Percentiles rank a stretch among this genome's conserved stretches.
Evolutionary conservation across 2,329 filamentous ascomycete genomes (phyloP).

Genomic region (Clonostachys solani): DNA sequence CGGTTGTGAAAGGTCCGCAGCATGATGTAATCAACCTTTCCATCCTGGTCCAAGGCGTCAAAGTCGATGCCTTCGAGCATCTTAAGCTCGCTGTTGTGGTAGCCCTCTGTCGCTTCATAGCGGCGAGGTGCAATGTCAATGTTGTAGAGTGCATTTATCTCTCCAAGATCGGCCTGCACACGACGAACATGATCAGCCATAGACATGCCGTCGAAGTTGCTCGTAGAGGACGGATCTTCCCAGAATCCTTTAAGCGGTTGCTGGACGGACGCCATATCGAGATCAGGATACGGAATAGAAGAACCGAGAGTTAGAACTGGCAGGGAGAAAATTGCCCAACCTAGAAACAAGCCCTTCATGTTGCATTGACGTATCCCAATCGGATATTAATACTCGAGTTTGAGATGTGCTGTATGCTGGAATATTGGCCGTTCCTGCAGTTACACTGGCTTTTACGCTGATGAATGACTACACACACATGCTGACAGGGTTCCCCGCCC

Average conservation of each 20-base stretch:
- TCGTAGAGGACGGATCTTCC: background rate
- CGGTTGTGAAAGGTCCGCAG: conserved; percentile 16
- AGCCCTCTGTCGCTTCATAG: conserved; percentile 29
- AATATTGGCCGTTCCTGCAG: too few species aligned
- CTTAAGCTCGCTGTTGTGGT: conserved; percentile 33
- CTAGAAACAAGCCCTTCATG: too few species aligned
- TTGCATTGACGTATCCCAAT: too few species aligned
- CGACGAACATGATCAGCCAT: conserved; percentile 37
- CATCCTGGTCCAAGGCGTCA: conserved; percentile 29
- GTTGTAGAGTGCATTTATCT: conserved; percentile 44
- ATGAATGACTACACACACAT: too few species aligned
- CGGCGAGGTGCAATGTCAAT: conserved; percentile 37
- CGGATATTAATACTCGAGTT: too few species aligned
- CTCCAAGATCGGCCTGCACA: conserved; percentile 35
- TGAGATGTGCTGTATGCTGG: too few species aligned
- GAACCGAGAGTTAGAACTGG: too few species aligned
- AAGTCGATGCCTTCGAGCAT: conserved; percentile 16
- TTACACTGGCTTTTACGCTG: too few species aligned
- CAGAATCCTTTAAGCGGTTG: background rate
- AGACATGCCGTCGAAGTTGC: conserved; percentile 11
- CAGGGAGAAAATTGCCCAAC: too few species aligned
- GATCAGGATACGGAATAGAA: too few species aligned
- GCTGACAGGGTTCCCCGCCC: too few species aligned
- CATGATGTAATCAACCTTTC: conserved; percentile 42
- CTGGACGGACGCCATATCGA: too few species aligned